Conservation (phyloP, 371 early-diverging fungal species). For the Apophysomyces elegans region DNA sequence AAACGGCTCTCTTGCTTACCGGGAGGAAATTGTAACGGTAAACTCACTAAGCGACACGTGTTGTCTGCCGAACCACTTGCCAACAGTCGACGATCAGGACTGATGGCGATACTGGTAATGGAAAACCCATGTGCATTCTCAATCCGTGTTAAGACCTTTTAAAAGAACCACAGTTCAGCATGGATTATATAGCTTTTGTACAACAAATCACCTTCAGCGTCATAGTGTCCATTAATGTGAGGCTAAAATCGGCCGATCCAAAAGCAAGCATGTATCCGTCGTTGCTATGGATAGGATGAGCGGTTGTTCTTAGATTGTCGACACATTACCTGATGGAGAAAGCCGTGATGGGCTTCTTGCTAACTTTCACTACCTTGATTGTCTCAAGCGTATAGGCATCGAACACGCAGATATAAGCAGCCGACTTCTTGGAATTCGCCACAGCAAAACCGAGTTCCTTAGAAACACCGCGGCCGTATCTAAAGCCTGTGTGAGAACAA, state of each 20-base stretch:
- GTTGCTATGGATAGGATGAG: constrained; percentile 38
- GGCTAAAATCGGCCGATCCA: constrained; percentile 58
- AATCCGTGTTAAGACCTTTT: constrained; percentile 44
- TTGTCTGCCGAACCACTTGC: constrained; percentile 74
- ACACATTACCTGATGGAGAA: constrained; percentile 30
- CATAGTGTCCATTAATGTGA: constrained; percentile 58
- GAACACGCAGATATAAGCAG: constrained; percentile 34
- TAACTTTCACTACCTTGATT: constrained; percentile 24
- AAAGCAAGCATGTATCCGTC: constrained; percentile 65
- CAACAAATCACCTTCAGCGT: constrained; percentile 46
- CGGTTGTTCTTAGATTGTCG: not conserved
- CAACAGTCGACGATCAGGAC: constrained; percentile 54
- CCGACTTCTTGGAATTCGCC: constrained; percentile 34
- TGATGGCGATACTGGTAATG: constrained; percentile 69
- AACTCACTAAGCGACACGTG: constrained; percentile 55
- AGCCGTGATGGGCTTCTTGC: constrained; percentile 46
- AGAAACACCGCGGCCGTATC: constrained; percentile 55
- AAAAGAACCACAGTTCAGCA: not conserved
- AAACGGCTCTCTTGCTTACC: constrained; percentile 22
- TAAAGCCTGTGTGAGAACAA: constrained; percentile 22
- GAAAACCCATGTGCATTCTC: constrained; percentile 68
- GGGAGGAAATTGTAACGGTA: constrained; percentile 60
- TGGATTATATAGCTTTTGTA: not conserved
- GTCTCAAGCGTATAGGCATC: constrained; percentile 48
- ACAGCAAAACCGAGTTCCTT: constrained; percentile 48